Evolutionary conservation across 805 yeast species (phyloP), one percentile per base, ranked within the genome.

Genomic region (Starmerella davenportii): DNA sequence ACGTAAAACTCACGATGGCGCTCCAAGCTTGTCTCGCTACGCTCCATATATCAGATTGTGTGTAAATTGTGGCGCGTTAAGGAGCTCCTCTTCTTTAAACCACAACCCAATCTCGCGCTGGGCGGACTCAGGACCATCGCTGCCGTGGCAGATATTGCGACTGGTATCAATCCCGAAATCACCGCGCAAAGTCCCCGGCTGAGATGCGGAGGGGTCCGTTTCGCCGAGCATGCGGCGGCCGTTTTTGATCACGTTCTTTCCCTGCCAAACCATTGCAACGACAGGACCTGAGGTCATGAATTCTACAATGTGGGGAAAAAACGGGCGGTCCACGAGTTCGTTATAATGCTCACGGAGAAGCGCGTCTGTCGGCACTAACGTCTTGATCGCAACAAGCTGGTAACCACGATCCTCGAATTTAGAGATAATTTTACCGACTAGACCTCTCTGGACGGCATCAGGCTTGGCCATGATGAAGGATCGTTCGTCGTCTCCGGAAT

Each of bases 151-250:
- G 59, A 90, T 94, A 75, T 90, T 90, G 78, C 99, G 84, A 63
- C 99, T 98, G 74, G 80, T 82, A 68, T 90, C 98, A 57, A 90
- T 69, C 63, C 95, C 98, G 55, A 67, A 90, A 70, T 90, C 99
- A 64, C 94, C 96, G 73, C 99, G 84, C 74, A 90, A 90, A 68
- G 99, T 90, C 66, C 99, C 99, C 65, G 96, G 96, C 52, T 93
- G 87, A 55, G 95, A 80, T 56, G 73, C 76, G 62, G 78, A 72
- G 62, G 99, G 98, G 80, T 90, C 87, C 66, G 98, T 90, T 55
- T 98, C 96, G 69, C 99, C 99, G 58, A 90, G 76, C 63, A 90
- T 76, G 57, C 72, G 76, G 70, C 99, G 79, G 64, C 98, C 98
- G 66, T 81, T 93, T 72, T 87, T 85, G 65, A 90, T 98, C 63